Evolutionary conservation across 345 rosid species (phyloP), one percentile per base, ranked within the genome.

Genomic region (Xanthoceras sorbifolium): DNA sequence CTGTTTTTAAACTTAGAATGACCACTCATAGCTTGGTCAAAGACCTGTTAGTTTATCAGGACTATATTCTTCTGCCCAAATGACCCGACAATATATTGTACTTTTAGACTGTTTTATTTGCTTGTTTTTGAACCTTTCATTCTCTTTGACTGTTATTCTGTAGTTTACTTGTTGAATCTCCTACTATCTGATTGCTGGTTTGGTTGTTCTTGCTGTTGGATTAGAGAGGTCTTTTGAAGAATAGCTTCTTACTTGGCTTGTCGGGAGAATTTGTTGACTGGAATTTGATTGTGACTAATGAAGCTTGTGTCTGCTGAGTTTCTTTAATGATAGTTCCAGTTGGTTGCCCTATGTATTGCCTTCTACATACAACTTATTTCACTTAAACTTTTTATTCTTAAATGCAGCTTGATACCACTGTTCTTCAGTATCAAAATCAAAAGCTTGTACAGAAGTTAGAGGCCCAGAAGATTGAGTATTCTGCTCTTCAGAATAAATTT

Each of bases 371-470:
- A 48, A 20, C 57, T 54, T 29, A 22, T n/a, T 38, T 69, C 28
- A 42, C 42, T 67, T 66, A 63, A 57, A 26, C 75, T 81, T 76
- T 15, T 80, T 46, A 18, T 38, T 22, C 32, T 67, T 74, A 75
- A 44, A 57, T 83, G 76, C 84, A 96, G 99, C 90, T 84, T 82
- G 93, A 87, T 87, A 73, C 94, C 23, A 81, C 88, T 23, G 97
- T 96, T 69, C 89, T 93, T 82, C 97, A 92, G 79, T 92, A 78
- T 82, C 93, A 94, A 82, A 96, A 96, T 81, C 94, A 91, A 57
- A 90, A 96, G 93, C 92, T 96, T 63, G 76, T 89, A 55, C 94
- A 94, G 77, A 92, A 90, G 71, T 69, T 94, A 81, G 99, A 94
- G 82, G 86, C 87, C 62, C 97, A 92, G 81, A 95, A 92, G 83